Conservation (phyloP, 345 rosid genomes). For the Raphanus raphanistrum region DNA sequence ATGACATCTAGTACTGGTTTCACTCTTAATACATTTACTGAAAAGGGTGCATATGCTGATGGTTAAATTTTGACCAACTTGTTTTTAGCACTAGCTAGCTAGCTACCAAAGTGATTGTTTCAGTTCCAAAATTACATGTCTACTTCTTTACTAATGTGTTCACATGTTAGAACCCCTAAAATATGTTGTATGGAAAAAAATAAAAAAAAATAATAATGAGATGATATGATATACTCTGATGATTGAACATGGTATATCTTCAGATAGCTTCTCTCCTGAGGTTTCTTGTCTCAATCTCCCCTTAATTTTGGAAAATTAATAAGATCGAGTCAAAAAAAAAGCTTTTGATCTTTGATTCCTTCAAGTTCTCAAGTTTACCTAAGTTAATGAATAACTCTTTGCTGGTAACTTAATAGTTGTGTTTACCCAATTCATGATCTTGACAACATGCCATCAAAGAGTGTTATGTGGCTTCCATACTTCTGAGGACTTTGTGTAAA, state of each 20-base stretch:
- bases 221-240: neutral
- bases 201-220: neutral
- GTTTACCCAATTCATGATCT: neutral
- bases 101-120: neutral
- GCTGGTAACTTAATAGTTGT: neutral
- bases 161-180: neutral
- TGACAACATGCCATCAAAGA: neutral
- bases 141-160: neutral
- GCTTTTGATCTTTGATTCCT: neutral
- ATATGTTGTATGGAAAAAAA: neutral
- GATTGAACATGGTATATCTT: neutral
- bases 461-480: neutral
- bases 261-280: neutral
- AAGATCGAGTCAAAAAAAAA: neutral
- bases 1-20: constrained; percentile 45
- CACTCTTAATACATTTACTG: neutral
- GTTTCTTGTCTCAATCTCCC: neutral
- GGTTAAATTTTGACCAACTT: neutral
- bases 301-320: neutral
- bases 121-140: neutral
- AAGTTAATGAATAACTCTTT: neutral
- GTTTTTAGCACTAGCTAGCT: neutral
- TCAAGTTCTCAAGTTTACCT: neutral
- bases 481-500: neutral
- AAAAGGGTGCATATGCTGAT: neutral